Percentiles rank a stretch among this genome's conserved stretches.
These are phyloP conservation scores for Colletotrichum lupini DNA, from an alignment of 2,329 filamentous ascomycete genomes.

Conservation along the genomic window DNA sequence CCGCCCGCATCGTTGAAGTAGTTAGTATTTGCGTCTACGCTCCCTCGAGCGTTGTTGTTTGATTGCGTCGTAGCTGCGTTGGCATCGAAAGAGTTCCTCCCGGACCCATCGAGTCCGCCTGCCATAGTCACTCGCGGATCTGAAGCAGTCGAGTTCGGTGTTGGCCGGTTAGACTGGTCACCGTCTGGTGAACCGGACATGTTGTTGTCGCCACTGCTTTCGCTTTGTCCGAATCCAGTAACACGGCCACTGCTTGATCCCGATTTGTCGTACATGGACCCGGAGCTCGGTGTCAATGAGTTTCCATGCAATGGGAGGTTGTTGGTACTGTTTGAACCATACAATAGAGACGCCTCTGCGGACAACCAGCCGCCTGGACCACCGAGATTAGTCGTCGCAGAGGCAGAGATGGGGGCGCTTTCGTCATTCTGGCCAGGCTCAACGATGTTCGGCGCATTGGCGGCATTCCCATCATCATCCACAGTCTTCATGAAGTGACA, in stretches of 20 bases:
- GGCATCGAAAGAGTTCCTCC: slow-evolving; percentile 60
- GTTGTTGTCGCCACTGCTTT: slow-evolving; percentile 56
- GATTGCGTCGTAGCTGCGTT: slow-evolving; percentile 61
- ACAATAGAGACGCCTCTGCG: slow-evolving; percentile 51
- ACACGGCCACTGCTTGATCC: slow-evolving; percentile 40
- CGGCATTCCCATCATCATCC: slow-evolving; percentile 54
- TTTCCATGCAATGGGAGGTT: slow-evolving; percentile 34
- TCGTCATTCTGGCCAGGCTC: slow-evolving; percentile 49
- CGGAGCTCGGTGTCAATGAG: slow-evolving; percentile 32
- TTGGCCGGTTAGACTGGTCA: slow-evolving; percentile 64
- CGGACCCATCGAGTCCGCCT: slow-evolving; percentile 47
- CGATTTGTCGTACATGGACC: slow-evolving; percentile 46
- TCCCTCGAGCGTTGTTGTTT: slow-evolving; percentile 49
- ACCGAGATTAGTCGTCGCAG: slow-evolving; percentile 43
- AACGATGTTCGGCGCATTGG: slow-evolving; percentile 51
- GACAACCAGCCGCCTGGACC: slow-evolving; percentile 50
- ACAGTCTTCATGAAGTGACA: slow-evolving; percentile 54
- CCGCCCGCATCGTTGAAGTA: slow-evolving; percentile 53
- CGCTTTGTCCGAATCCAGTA: slow-evolving; percentile 53
- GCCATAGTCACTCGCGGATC: slow-evolving; percentile 48
- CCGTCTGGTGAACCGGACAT: slow-evolving; percentile 61
- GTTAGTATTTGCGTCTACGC: slow-evolving; percentile 49
- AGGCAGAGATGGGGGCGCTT: slow-evolving; percentile 27
- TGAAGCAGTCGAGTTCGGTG: slow-evolving; percentile 68
- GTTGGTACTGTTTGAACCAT: slow-evolving; percentile 18